Evolutionary conservation across 192 early-diverging fungal species (phyloP).

Genomic region (Paraglomus brasilianum): DNA sequence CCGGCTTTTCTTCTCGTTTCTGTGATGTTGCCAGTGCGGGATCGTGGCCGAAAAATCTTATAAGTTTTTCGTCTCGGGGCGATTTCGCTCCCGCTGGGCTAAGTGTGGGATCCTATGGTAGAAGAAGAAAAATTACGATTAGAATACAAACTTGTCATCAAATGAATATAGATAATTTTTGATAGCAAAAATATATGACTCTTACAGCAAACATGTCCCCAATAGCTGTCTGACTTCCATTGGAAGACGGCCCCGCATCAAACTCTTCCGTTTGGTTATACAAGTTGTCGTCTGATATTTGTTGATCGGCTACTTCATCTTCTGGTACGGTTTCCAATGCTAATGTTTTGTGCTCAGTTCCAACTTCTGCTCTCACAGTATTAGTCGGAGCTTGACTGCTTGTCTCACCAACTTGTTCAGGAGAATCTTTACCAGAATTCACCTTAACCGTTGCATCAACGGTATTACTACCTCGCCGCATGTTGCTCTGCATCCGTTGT

Average conservation of each 20-base stretch:
- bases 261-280: background rate
- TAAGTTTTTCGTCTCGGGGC: constrained; percentile 44
- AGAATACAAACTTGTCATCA: background rate
- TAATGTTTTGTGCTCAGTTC: background rate
- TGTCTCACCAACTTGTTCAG: background rate
- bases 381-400: background rate
- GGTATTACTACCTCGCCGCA: constrained; percentile 33
- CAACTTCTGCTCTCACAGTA: background rate
- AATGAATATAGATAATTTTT: too few relatives aligned
- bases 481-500: constrained; percentile 32
- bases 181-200: too few relatives aligned
- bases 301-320: constrained; percentile 5
- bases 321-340: constrained; percentile 28
- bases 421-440: background rate
- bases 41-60: constrained; percentile 63
- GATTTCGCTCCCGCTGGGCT: background rate
- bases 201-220: background rate
- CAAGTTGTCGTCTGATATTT: background rate
- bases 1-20: constrained; percentile 50
- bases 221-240: background rate
- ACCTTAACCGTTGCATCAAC: constrained; percentile 23
- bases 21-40: constrained; percentile 36
- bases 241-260: background rate
- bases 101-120: background rate
- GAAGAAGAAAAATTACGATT: background rate